Evolutionary conservation across 2,329 filamentous ascomycete species (phyloP).

Genomic region (Paecilomyces niveus): DNA sequence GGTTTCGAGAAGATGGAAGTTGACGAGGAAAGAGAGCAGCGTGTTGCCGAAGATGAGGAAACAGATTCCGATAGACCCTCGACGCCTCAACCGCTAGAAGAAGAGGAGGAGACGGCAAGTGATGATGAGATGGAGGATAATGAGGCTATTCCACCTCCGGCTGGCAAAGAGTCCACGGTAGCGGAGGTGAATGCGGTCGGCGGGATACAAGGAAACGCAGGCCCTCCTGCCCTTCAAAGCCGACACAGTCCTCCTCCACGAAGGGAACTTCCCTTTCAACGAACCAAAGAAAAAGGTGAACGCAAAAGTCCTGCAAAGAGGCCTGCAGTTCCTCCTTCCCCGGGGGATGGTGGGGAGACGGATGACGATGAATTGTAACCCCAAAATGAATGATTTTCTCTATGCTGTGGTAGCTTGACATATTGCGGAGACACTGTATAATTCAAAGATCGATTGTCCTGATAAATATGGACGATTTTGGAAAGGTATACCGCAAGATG

Average conservation of each 20-base stretch:
- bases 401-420: not conserved
- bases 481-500: too few species aligned
- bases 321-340: not conserved
- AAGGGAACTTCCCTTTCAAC: constrained; percentile 36
- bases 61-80: constrained; percentile 19
- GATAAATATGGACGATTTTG: too few species aligned
- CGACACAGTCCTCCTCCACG: constrained; percentile 27
- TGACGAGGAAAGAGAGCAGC: constrained; percentile 13
- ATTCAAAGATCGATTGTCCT: not conserved
- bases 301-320: not conserved
- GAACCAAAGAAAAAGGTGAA: constrained; percentile 5
- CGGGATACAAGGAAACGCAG: not conserved
- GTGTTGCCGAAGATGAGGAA: constrained; percentile 9
- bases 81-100: constrained; percentile 27
- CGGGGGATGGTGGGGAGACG: constrained; percentile 17
- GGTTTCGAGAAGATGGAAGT: constrained; percentile 33
- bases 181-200: not conserved
- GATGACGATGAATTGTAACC: constrained; percentile 36
- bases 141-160: not conserved
- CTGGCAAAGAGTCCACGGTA: constrained; percentile 1
- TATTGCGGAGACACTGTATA: not conserved
- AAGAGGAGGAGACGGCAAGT: constrained; percentile 21
- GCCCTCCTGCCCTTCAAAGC: constrained; percentile 7
- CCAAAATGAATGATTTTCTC: not conserved
- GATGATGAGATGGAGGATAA: constrained; percentile 18